Evolutionary conservation across 805 yeast genomes (phyloP).

Genomic region (Zygosaccharomyces pseudorouxii): DNA sequence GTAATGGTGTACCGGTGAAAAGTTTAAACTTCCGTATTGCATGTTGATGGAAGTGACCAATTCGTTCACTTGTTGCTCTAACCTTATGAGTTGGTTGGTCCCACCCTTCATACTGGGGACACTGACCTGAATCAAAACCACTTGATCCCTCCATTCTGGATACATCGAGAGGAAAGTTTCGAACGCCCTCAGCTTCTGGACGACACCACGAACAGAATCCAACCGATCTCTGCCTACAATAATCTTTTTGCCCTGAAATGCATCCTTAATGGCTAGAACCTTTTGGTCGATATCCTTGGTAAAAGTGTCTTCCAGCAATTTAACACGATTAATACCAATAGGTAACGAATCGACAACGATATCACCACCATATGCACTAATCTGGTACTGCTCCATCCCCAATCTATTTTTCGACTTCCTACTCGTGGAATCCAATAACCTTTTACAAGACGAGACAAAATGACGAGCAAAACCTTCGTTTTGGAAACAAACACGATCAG

Average conservation of each 20-base stretch:
- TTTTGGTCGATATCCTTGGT: conserved; percentile 50
- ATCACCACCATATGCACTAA: conserved; percentile 71
- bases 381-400: conserved; percentile 32
- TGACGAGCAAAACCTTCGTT: conserved; percentile 83
- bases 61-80: conserved; percentile 81
- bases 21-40: conserved; percentile 74
- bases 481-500: conserved; percentile 83
- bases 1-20: conserved; percentile 86
- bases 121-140: conserved; percentile 87
- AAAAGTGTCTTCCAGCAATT: conserved; percentile 57
- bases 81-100: conserved; percentile 45
- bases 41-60: conserved; percentile 78
- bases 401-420: conserved; percentile 29
- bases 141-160: conserved; percentile 87
- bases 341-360: conserved; percentile 75
- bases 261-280: conserved; percentile 56
- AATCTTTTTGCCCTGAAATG: conserved; percentile 63
- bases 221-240: conserved; percentile 92
- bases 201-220: conserved; percentile 88
- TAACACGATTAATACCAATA: conserved; percentile 78
- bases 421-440: conserved; percentile 80
- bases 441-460: conserved; percentile 82
- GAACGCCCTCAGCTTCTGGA: conserved; percentile 88
- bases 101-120: conserved; percentile 47
- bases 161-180: conserved; percentile 83